Evolutionary conservation across 192 early-diverging fungal genomes (phyloP).

Genomic region (Entomortierella lignicola): DNA sequence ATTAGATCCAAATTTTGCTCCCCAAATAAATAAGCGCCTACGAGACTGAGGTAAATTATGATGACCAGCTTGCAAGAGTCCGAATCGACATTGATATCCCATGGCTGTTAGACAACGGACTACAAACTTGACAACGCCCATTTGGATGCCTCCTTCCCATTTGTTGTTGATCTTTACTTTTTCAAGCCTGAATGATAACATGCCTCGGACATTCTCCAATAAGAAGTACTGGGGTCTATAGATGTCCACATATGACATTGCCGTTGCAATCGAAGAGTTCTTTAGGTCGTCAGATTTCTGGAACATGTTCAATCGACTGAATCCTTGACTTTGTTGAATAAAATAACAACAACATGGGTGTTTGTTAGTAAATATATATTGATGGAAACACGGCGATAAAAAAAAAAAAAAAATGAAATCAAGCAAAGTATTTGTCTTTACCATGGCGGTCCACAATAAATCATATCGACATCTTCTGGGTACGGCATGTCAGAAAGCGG

Average conservation of each 20-base stretch:
- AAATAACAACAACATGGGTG: background rate
- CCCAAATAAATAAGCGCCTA: slow-evolving; percentile 76
- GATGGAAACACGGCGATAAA: no score
- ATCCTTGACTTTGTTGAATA: slow-evolving; percentile 63
- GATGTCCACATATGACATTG: slow-evolving; percentile 77
- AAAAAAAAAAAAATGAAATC: no score
- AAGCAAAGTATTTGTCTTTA: slow-evolving; percentile 5
- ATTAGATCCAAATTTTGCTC: slow-evolving; percentile 59
- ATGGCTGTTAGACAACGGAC: slow-evolving; percentile 69
- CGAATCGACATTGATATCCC: slow-evolving; percentile 75
- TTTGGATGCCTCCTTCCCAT: slow-evolving; percentile 57
- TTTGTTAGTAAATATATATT: background rate
- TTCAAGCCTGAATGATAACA: slow-evolving; percentile 18
- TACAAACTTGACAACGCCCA: slow-evolving; percentile 77
- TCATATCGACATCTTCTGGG: slow-evolving; percentile 74
- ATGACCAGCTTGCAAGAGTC: slow-evolving; percentile 72
- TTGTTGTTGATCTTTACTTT: slow-evolving; percentile 57
- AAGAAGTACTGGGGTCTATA: slow-evolving; percentile 75
- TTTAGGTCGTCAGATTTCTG: slow-evolving; percentile 74
- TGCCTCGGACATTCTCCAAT: slow-evolving; percentile 76
- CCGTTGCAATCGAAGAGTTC: slow-evolving; percentile 71
- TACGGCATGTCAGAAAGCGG: slow-evolving; percentile 64
- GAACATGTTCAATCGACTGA: slow-evolving; percentile 69
- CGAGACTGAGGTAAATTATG: slow-evolving; percentile 74
- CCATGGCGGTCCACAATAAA: slow-evolving; percentile 81